Conservation (phyloP, 2,329 filamentous ascomycete genomes). For the Zymoseptoria crescenta region DNA sequence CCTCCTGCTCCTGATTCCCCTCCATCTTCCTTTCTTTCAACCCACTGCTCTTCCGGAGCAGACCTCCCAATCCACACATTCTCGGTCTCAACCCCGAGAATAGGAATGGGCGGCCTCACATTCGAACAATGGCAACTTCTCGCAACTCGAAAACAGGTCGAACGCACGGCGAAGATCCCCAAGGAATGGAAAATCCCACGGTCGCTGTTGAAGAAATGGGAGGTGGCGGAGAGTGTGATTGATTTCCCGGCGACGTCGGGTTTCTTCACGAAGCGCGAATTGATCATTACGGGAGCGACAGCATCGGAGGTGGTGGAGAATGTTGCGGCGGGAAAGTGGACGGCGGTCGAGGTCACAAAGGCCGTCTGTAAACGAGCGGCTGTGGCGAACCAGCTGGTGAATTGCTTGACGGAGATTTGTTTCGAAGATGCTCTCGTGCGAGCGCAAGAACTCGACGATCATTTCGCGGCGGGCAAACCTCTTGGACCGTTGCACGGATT, state of each 20-base stretch:
- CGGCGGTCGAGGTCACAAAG: conserved; percentile 15
- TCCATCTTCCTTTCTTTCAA: not conserved
- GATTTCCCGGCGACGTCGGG: conserved; percentile 5
- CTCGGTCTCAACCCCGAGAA: not conserved
- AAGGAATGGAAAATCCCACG: conserved; percentile 32
- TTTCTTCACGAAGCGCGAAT: conserved; percentile 31
- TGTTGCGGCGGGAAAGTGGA: conserved; percentile 8
- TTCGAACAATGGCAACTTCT: conserved; percentile 32
- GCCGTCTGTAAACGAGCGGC: conserved; percentile 43
- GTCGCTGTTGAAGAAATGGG: conserved; percentile 39
- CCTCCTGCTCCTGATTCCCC: not conserved
- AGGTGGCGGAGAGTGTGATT: conserved; percentile 36
- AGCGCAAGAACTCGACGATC: conserved; percentile 20
- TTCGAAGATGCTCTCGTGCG: conserved; percentile 35
- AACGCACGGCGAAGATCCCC: conserved; percentile 36
- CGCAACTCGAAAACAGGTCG: conserved; percentile 35
- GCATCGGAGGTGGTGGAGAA: conserved; percentile 17
- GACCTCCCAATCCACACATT: not conserved
- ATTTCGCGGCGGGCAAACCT: conserved; percentile 13
- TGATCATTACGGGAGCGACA: conserved; percentile 47
- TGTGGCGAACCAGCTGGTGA: conserved; percentile 39
- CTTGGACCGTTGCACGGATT: conserved; percentile 39
- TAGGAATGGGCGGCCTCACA: not conserved
- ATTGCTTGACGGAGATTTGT: conserved; percentile 39
- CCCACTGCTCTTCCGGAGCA: not conserved